These are phyloP conservation scores for Hypocreales sp. DNA, from an alignment of 2,329 filamentous ascomycete species.

Conservation along the genomic window DNA sequence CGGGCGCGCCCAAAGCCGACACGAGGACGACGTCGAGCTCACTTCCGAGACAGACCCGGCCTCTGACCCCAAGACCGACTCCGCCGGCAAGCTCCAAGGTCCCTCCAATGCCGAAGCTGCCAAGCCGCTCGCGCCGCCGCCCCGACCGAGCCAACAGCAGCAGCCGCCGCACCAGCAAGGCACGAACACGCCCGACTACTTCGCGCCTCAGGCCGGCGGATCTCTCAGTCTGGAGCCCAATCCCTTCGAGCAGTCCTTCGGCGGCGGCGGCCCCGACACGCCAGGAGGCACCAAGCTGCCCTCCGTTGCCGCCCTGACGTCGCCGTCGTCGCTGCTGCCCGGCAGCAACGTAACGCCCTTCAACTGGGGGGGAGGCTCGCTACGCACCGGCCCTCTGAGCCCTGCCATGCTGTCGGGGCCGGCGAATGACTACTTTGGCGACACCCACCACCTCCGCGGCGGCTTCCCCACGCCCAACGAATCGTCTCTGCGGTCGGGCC, in stretches of 20 bases:
- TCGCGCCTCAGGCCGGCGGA: constrained; percentile 38
- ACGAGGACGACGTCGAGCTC: constrained; percentile 3
- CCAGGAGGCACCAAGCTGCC: constrained; percentile 74
- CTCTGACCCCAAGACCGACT: constrained; percentile 31
- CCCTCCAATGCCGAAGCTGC: constrained; percentile 40
- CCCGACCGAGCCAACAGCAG: constrained; percentile 39
- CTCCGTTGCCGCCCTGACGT: constrained; percentile 79
- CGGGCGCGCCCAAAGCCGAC: too few species aligned
- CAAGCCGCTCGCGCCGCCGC: constrained; percentile 55
- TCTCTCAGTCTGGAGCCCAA: constrained; percentile 73
- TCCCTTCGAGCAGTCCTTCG: constrained; percentile 93
- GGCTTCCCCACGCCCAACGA: constrained; percentile 94
- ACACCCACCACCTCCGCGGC: constrained; percentile 61
- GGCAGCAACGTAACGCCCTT: constrained; percentile 59
- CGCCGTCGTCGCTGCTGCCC: constrained; percentile 66
- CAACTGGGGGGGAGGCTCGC: constrained; percentile 68
- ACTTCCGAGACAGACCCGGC: constrained; percentile 19
- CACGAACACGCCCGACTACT: constrained; percentile 50
- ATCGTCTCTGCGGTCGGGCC: constrained; percentile 75
- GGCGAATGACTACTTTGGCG: constrained; percentile 72
- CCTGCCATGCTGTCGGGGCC: constrained; percentile 94
- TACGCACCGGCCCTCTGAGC: constrained; percentile 84
- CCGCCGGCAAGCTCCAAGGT: constrained; percentile 30
- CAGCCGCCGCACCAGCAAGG: constrained; percentile 20
- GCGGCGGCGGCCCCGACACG: constrained; percentile 52